phyloP scores from a whole-genome alignment of 1,284 basidiomycete species.

The Heimioporus retisporus region DNA sequence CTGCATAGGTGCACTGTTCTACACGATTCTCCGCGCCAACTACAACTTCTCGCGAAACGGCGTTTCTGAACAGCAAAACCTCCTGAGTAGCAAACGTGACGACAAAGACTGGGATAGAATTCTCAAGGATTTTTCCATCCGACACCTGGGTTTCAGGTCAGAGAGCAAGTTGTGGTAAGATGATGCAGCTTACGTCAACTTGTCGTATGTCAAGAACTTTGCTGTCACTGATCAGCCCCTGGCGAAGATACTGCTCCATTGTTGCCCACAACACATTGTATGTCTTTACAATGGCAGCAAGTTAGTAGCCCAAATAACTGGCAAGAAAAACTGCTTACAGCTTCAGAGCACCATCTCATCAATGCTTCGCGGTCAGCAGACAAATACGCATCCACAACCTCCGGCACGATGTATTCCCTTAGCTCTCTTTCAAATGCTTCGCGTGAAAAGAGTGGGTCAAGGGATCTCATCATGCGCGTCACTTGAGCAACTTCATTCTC shows the following conservation, averaged over 20 bases:
- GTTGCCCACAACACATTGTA: slow-evolving; percentile 99
- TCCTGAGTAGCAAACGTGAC: slow-evolving; percentile 96
- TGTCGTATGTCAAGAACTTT: slow-evolving; percentile 95
- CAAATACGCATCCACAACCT: slow-evolving; percentile 97
- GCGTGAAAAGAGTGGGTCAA: slow-evolving; percentile 91
- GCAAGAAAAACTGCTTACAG: slow-evolving; percentile 64
- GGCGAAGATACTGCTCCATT: slow-evolving; percentile 93
- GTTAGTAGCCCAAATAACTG: slow-evolving; percentile 2
- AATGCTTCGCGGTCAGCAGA: slow-evolving; percentile 90
- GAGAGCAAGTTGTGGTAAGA: slow-evolving; percentile 1
- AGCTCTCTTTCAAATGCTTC: slow-evolving; percentile 93
- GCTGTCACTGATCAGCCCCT: slow-evolving; percentile 91
- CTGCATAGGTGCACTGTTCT: slow-evolving; percentile 94
- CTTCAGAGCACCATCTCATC: slow-evolving; percentile 96
- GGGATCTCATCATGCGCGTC: slow-evolving; percentile 84
- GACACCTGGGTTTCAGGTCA: slow-evolving; percentile 61
- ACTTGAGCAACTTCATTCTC: slow-evolving; percentile 99
- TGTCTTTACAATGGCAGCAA: slow-evolving; percentile 63
- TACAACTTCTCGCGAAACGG: slow-evolving; percentile 85
- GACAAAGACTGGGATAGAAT: slow-evolving; percentile 93
- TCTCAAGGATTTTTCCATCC: slow-evolving; percentile 90
- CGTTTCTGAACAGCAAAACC: slow-evolving; percentile 92
- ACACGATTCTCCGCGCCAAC: slow-evolving; percentile 93
- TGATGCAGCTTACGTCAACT: slow-evolving; percentile 80
- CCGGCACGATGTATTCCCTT: slow-evolving; percentile 97